These are phyloP conservation scores for Colletotrichum sp. DNA, from an alignment of 2,329 filamentous ascomycete genomes.

Conservation along the genomic window DNA sequence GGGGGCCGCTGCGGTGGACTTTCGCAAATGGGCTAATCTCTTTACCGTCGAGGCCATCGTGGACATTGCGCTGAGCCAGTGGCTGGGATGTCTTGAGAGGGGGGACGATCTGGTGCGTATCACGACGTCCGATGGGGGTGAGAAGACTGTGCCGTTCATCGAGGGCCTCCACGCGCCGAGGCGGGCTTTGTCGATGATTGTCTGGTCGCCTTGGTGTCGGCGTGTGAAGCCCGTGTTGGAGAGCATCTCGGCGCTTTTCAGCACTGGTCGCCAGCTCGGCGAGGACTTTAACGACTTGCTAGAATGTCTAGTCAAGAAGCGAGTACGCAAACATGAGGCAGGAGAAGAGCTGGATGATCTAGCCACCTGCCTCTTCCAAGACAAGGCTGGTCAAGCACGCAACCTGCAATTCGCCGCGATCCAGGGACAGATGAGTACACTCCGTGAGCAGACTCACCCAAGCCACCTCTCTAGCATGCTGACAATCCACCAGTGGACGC, in stretches of 20 bases:
- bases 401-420: slow-evolving; percentile 62
- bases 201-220: slow-evolving; percentile 42
- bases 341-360: slow-evolving; percentile 57
- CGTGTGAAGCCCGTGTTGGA: background rate
- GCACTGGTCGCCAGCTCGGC: background rate
- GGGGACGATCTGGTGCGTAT: slow-evolving; percentile 52
- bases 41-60: slow-evolving; percentile 63
- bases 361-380: background rate
- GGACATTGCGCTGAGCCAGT: slow-evolving; percentile 57
- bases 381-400: slow-evolving; percentile 36
- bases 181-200: background rate
- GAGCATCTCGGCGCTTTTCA: background rate
- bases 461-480: background rate
- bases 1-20: slow-evolving; percentile 18
- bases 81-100: slow-evolving; percentile 53
- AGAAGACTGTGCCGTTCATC: background rate
- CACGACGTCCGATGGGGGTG: slow-evolving; percentile 15
- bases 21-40: slow-evolving; percentile 56
- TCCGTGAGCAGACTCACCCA: background rate
- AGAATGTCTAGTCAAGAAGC: background rate
- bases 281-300: background rate
- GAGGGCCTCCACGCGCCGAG: background rate
- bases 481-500: slow-evolving; percentile 53
- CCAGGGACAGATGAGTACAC: slow-evolving; percentile 51
- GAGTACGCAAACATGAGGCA: background rate